Evolutionary conservation across 306 rosid genomes (phyloP).

Genomic region (Astragalus membranaceus): DNA sequence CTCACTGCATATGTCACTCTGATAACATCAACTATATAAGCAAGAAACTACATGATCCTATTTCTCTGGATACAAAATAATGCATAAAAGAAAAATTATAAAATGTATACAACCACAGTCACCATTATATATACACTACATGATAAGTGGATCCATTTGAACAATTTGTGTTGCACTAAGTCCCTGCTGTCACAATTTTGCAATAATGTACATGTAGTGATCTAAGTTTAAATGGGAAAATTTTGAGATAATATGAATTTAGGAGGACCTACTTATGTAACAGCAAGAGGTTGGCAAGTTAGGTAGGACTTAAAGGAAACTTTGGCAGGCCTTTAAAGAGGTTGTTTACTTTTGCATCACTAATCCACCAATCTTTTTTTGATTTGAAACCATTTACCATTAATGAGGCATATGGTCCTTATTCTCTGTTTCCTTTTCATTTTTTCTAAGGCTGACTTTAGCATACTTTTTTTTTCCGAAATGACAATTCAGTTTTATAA

Average conservation of each 20-base stretch:
- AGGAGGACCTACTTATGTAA: background rate
- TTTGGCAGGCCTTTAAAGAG: constrained; percentile 39
- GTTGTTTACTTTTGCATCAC: constrained; percentile 45
- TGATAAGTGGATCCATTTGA: background rate
- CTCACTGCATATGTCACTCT: constrained; percentile 25
- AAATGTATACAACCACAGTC: background rate
- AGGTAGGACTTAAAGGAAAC: constrained; percentile 35
- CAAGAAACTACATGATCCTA: constrained; percentile 7
- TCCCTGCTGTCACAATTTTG: background rate
- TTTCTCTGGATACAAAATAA: background rate
- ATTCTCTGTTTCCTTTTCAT: constrained; percentile 9
- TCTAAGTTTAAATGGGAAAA: background rate
- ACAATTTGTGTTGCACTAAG: background rate
- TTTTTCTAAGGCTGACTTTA: constrained; percentile 10
- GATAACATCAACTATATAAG: constrained; percentile 14
- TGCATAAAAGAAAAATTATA: background rate
- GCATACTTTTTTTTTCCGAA: background rate
- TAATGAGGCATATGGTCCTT: constrained; percentile 19
- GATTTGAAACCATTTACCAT: constrained; percentile 38
- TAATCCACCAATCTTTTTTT: constrained; percentile 35
- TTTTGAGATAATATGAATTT: background rate
- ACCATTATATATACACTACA: background rate
- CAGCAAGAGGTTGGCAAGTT: constrained; percentile 25
- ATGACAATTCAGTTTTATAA: background rate
- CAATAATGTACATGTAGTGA: background rate